Base-by-base conservation (phyloP, 169 alveolate species). In the Babesia bigemina region DNA sequence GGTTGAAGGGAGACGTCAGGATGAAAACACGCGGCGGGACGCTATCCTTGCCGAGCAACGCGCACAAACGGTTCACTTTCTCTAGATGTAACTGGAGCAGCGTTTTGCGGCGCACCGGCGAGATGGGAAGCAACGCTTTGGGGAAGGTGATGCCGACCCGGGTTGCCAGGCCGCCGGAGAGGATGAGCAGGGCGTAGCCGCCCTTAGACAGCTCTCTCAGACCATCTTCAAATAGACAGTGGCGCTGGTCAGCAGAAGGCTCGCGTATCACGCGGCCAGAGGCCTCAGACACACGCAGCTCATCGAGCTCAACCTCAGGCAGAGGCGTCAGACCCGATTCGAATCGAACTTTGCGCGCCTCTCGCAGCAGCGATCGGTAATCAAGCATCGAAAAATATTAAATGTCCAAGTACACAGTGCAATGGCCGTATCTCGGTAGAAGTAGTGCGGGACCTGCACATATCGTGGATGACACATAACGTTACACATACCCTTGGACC, bases 341-440 rank as follows among this genome's bases (percentile, higher is more conserved):
- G 45, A 57, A 33, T 14, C 60, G 66, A 10, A 33, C 45, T 4
- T 60, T 16, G 17, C 67, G 76, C 48, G 77, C 74, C 26, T 39
- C 65, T 9, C 65, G 75, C 26, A 75, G 60, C 19, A 75, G 29
- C 17, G 52, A 48, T 10, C 50, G 57, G 47, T 75, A 45, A 24
- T 75, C 63, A 19, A 10, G 72, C 81, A 42, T 71, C 28, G 39
- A 45, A 29, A 19, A 3, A 13, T 47, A 45, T 75, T 76, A 87
- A 33, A 90, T 70, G 61, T 90, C 89, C 33, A 90, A 87, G 48
- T 75, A 63, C 28, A 86, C 69, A 13, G 87, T 84, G 42, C 91
- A 82, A 60, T 90, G 94, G 14, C 92, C 94, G 70, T 86, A 90
- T 58, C 94, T 50, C n/a, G 94, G 94, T 50, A 76, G 86, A 21